A percentile compares a stretch with the other conserved stretches of the same genome.
These are phyloP conservation scores for Xylaria venustula DNA, from an alignment of 495 filamentous ascomycete species.

Conservation along the genomic window DNA sequence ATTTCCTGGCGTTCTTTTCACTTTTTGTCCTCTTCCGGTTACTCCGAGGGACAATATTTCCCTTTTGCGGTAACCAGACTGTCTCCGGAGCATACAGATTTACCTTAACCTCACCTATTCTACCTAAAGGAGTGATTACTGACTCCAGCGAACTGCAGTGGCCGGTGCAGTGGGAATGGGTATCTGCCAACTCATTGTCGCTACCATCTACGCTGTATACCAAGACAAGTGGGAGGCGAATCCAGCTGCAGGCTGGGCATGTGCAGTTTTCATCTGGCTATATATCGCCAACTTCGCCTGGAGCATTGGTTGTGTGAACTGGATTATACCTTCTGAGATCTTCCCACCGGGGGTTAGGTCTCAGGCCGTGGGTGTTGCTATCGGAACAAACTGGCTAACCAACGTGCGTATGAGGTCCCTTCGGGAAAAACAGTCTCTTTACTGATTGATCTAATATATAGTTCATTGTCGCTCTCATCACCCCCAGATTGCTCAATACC, in stretches of 20 bases:
- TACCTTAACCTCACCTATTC: no score
- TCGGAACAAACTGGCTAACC: slow-evolving; percentile 43
- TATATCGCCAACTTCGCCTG: slow-evolving; percentile 63
- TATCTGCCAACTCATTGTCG: slow-evolving; percentile 51
- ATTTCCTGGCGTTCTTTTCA: no score
- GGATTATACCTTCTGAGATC: slow-evolving; percentile 54
- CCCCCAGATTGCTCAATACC: slow-evolving; percentile 57
- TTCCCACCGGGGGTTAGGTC: slow-evolving; percentile 56
- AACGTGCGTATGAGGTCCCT: slow-evolving; percentile 32
- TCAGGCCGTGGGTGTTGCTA: slow-evolving; percentile 57
- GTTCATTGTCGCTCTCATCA: slow-evolving; percentile 58
- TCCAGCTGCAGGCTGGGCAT: slow-evolving; percentile 55
- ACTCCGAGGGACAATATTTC: no score
- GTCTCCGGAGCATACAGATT: no score
- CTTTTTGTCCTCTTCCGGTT: no score
- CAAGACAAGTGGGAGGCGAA: slow-evolving; percentile 46
- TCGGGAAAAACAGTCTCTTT: slow-evolving; percentile 50
- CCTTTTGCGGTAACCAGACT: no score
- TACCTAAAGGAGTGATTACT: no score
- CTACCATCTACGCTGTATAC: slow-evolving; percentile 51
- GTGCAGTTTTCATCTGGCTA: slow-evolving; percentile 60
- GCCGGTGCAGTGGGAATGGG: slow-evolving; percentile 45
- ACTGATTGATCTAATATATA: no score
- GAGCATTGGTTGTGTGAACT: slow-evolving; percentile 29
- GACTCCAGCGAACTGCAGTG: no score